phyloP scores from a whole-genome alignment of 1,139 yeast genomes.

The Eremothecium cymbalariae region DNA sequence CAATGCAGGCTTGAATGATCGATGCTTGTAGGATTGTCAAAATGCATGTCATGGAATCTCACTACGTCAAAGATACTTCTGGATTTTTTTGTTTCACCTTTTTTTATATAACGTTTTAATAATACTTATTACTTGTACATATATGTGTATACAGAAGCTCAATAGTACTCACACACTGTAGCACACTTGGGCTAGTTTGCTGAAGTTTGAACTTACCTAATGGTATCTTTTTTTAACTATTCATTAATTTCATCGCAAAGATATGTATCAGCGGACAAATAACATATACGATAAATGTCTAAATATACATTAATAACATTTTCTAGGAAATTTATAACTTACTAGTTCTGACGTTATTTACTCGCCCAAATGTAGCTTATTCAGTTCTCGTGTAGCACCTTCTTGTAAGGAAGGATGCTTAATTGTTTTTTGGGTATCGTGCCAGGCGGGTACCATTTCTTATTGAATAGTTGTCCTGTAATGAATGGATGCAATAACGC shows the following conservation, averaged over 20 bases:
- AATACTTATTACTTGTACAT: constrained; percentile 1
- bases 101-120: not conserved
- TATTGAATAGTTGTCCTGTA: constrained; percentile 41
- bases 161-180: not conserved
- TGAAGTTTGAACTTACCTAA: too few relatives aligned
- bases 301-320: too few relatives aligned
- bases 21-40: too few relatives aligned
- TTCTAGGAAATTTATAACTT: not conserved
- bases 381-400: constrained; percentile 16
- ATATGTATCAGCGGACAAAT: too few relatives aligned
- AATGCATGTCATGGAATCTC: not conserved
- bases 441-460: constrained; percentile 44
- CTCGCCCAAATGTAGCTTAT: constrained; percentile 10
- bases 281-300: too few relatives aligned
- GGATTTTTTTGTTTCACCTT: not conserved
- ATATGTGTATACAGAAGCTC: not conserved
- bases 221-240: not conserved
- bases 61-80: not conserved
- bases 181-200: too few relatives aligned
- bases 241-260: constrained; percentile 1
- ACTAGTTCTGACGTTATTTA: not conserved
- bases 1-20: constrained; percentile 29
- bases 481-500: constrained; percentile 90
- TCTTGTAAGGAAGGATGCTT: constrained; percentile 18
- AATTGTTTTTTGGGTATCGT: constrained; percentile 15